Evolutionary conservation across 2,329 filamentous ascomycete species (phyloP), one percentile per base, ranked within the genome.

Genomic region (Knufia fluminis): DNA sequence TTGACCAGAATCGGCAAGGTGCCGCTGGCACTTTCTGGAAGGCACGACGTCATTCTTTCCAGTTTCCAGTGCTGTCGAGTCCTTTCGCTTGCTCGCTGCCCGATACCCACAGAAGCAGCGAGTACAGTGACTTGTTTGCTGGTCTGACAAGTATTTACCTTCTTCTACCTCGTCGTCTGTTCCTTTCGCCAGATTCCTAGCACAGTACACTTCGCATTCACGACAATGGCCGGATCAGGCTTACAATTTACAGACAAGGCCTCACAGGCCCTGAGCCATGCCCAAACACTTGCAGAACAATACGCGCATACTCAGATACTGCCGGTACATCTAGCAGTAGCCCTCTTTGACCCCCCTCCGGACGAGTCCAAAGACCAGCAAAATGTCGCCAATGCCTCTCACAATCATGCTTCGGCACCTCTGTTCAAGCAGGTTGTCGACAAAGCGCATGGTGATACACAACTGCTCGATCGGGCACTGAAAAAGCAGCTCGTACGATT

Each of bases 371-470:
- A 87, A 66, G 86, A 92, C 64, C 86, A 88, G 67, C 86, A 87
- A 69, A 73, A 70, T 56, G 71, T 68, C 41, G 66, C 71, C 43
- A 88, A 91, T 63, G 75, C 76, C 3, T 80, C 83, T 22, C 77
- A 85, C 48, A 76, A 80, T 31, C 72, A 76, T 24, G 69, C 79
- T 20, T 71, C 76, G 16, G 72, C 75, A 58, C 87, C 90, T n/a
- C 79, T 98, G 48, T 94, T 97, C 74, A 82, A 87, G 58, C 92
- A 98, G 70, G 91, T 96, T 50, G 76, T 98, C 54, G 91, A 98
- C 69, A 82, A 86, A 62, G 91, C 92, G 43, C 86, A 94, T 70
- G 92, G 92, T 62, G 92, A 98, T 66, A 79, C 86, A 44, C 91
- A 97, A 68, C 74, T 85, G 36, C 83, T 97, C 61, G 88, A 94